These are phyloP conservation scores for Lipomyces yamadae DNA, from an alignment of 805 yeast genomes.

Conservation along the genomic window DNA sequence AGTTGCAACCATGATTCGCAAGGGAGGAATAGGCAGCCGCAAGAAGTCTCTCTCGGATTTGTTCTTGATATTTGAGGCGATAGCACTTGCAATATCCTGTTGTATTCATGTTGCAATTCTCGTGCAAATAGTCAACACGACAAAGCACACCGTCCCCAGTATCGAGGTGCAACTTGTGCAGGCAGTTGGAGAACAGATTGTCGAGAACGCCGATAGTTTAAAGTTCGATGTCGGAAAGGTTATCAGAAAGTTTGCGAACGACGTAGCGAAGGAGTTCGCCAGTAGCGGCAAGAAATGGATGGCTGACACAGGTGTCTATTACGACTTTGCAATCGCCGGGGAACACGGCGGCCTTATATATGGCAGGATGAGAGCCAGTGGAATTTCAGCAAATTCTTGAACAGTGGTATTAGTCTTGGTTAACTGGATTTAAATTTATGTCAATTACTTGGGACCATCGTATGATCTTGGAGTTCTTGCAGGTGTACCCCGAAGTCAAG, in stretches of 20 bases:
- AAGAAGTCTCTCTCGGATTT: neutral
- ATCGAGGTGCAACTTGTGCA: conserved; percentile 7
- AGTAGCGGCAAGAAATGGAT: neutral
- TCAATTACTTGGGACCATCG: no score
- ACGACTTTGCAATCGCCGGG: conserved; percentile 6
- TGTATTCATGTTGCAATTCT: neutral
- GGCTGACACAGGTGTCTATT: neutral
- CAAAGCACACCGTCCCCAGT: neutral
- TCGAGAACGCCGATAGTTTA: neutral
- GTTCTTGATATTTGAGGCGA: neutral
- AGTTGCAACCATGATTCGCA: neutral
- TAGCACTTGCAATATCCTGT: neutral
- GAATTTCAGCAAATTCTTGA: neutral
- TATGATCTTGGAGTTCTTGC: no score
- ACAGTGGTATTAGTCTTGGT: no score
- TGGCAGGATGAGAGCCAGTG: conserved; percentile 6
- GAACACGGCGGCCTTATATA: conserved; percentile 3
- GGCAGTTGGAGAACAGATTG: neutral
- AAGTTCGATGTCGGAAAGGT: conserved; percentile 4
- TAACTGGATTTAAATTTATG: no score
- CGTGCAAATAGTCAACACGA: neutral
- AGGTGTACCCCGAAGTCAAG: no score
- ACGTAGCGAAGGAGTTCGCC: conserved; percentile 1
- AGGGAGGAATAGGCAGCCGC: neutral
- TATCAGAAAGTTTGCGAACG: conserved; percentile 5